Evolutionary conservation across 495 filamentous ascomycete species (phyloP).

Genomic region (Penicillium alfredii): DNA sequence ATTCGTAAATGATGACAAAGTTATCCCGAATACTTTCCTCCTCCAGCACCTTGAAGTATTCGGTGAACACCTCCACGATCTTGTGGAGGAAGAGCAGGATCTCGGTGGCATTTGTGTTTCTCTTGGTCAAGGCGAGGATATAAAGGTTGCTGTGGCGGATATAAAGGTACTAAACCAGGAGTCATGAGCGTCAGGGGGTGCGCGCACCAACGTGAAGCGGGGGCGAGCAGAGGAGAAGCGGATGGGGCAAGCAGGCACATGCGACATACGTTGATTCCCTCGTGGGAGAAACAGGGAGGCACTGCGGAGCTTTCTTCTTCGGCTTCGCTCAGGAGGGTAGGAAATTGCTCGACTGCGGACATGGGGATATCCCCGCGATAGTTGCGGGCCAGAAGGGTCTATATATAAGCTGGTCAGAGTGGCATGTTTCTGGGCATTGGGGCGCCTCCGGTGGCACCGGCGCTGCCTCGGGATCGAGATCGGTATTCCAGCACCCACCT

Average conservation of each 20-base stretch:
- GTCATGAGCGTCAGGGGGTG: conserved; percentile 12
- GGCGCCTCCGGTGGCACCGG: too few relatives aligned
- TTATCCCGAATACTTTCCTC: conserved; percentile 99
- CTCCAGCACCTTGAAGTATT: conserved; percentile 99
- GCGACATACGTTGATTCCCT: conserved; percentile 86
- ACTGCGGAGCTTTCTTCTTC: conserved; percentile 99
- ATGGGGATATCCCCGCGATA: conserved; percentile 99
- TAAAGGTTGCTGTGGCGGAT: conserved; percentile 99
- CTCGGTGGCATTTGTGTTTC: conserved; percentile 98
- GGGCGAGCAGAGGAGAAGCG: conserved; percentile 13
- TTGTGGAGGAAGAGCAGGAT: conserved; percentile 98
- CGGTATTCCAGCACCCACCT: conserved; percentile 50
- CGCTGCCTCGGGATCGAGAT: not conserved
- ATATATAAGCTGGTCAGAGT: conserved; percentile 32
- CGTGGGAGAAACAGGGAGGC: conserved; percentile 95
- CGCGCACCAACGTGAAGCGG: conserved; percentile 12
- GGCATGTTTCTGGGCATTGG: too few relatives aligned
- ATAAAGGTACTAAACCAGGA: conserved; percentile 77
- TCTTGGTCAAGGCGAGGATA: conserved; percentile 95
- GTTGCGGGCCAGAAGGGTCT: conserved; percentile 98
- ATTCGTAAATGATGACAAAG: conserved; percentile 98
- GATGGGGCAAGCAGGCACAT: conserved; percentile 5
- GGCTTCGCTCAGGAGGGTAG: conserved; percentile 91
- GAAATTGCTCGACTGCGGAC: conserved; percentile 98
- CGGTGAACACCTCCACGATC: conserved; percentile 97